These are phyloP conservation scores for Colletotrichum scovillei DNA, from an alignment of 2,329 filamentous ascomycete species.

Conservation along the genomic window DNA sequence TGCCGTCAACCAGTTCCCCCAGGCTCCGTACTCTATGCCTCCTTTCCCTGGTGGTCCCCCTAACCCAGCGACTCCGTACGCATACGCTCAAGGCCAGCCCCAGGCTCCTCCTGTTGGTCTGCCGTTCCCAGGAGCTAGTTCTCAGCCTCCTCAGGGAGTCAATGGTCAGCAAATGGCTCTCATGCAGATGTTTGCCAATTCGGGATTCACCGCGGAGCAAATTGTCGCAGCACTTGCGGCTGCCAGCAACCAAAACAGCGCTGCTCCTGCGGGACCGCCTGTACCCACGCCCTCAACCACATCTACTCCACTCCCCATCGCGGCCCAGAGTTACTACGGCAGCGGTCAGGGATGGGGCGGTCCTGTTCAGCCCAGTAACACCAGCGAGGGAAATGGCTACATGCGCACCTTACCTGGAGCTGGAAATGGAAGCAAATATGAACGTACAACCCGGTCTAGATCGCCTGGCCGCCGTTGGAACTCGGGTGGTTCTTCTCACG, in stretches of 20 bases:
- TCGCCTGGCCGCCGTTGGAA: conserved; percentile 83
- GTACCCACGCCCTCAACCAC: conserved; percentile 51
- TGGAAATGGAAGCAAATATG: conserved; percentile 71
- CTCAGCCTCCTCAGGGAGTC: conserved; percentile 26
- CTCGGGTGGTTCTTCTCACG: conserved; percentile 72
- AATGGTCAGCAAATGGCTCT: conserved; percentile 74
- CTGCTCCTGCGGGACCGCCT: conserved; percentile 43
- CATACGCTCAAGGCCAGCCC: conserved; percentile 50
- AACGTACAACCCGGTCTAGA: conserved; percentile 78
- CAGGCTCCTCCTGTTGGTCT: conserved; percentile 8
- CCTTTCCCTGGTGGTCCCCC: conserved; percentile 55
- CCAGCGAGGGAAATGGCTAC: conserved; percentile 67
- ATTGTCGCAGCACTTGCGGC: conserved; percentile 71
- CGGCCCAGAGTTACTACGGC: conserved; percentile 15
- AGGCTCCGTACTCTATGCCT: conserved; percentile 16
- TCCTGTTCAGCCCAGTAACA: conserved; percentile 50
- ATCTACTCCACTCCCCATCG: conserved; percentile 51
- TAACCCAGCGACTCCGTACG: conserved; percentile 66
- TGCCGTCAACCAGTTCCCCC: not conserved
- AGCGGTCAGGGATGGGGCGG: conserved; percentile 42
- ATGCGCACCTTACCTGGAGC: conserved; percentile 57
- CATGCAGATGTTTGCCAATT: conserved; percentile 79
- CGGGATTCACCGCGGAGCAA: conserved; percentile 82
- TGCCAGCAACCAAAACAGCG: conserved; percentile 53
- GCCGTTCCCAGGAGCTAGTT: conserved; percentile 45